Conservation (phyloP, 1,284 basidiomycete genomes). For the Moesziomyces sp. region DNA sequence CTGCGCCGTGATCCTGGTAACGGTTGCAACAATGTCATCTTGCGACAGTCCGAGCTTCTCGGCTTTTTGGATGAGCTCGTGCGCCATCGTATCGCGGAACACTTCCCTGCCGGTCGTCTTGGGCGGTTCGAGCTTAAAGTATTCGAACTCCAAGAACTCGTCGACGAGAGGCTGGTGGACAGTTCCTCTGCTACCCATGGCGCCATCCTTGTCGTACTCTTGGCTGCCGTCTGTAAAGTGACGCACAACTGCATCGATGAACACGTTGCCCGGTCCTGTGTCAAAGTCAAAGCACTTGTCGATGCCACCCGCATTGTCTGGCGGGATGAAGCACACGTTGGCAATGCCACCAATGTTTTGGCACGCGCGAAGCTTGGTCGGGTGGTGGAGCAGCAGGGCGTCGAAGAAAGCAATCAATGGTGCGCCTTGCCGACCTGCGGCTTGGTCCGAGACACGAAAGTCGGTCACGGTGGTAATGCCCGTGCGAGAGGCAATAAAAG, state of each 20-base stretch:
- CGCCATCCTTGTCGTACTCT: background rate
- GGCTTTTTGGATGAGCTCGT: background rate
- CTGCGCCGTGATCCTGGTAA: background rate
- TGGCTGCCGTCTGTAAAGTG: background rate
- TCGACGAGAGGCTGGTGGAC: constrained; percentile 1
- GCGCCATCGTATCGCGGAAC: background rate
- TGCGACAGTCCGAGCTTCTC: background rate
- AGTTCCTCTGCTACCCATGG: background rate
- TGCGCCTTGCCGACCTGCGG: background rate
- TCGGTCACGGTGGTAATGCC: background rate
- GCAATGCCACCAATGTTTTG: background rate
- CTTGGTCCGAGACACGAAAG: background rate
- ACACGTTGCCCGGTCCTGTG: background rate
- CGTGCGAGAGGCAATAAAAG: background rate
- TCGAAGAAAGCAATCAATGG: background rate
- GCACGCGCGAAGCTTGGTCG: background rate
- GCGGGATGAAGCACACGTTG: background rate
- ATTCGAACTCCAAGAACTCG: background rate
- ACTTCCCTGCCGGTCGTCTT: background rate
- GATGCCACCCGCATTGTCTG: background rate
- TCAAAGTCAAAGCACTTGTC: background rate
- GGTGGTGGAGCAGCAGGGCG: background rate
- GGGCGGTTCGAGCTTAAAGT: background rate
- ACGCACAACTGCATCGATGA: background rate
- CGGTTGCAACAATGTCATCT: background rate